Evolutionary conservation across 179 eudicot genomes (phyloP), one percentile per base, ranked within the genome.

Genomic region (Heliamphora pulchella): DNA sequence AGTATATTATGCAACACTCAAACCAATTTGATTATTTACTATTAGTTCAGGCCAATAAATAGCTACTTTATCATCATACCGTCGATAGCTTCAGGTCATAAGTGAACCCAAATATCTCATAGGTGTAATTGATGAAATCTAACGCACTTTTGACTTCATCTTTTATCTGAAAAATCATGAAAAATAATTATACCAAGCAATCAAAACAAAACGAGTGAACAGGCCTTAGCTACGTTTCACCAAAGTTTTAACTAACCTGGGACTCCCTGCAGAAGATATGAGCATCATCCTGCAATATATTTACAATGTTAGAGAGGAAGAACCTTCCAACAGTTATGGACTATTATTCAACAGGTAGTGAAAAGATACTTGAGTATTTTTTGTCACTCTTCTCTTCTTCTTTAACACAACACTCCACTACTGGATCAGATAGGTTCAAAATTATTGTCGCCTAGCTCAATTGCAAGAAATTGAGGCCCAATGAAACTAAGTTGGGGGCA

Each of bases 221-320:
- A 64, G 43, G 20, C 53, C 58, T 14, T 3, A 47, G 41, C 3
- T 46, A 59, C 14, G 58, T 64, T 18, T 69, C 47, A 87, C 31
- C 79, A 79, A 81, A 81, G 88, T 44, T 54, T 18, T 43, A 76
- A 65, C 91, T 88, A 79, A 93, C 98, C 87, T 95, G 98, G 74
- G 91, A 84, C 85, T 95, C 95, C 88, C 92, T 88, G 86, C 97
- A 95, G 87, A 95, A 95, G 79, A 95, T 95, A 76, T 95, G 98
- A 61, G 98, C 98, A 88, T 95, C 98, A 86, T 95, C 98, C 98
- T 95, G 92, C 68, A 86, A 82, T 77, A 86, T 22, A 68, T 14
- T 63, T 44, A 15, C n/a, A 18, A 14, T 62, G 47, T 71, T 46
- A 81, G 57, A 62, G 13, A 75, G 47, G 44, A 70, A 15, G 31